Conservation (phyloP, 768 basidiomycete genomes). For the Termitomyces sp. region DNA sequence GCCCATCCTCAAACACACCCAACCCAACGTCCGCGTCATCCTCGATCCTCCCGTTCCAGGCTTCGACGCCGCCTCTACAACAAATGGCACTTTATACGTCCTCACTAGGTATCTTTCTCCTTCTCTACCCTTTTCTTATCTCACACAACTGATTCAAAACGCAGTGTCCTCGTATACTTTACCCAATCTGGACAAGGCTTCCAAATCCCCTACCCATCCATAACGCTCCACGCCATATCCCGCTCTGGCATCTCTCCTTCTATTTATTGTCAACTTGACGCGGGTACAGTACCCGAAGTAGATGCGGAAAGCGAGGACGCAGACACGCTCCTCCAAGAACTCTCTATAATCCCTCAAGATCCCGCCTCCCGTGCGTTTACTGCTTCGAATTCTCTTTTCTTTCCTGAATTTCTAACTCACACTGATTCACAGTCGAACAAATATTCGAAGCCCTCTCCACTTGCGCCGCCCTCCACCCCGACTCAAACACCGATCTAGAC, state of each 20-base stretch:
- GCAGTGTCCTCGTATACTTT: no score
- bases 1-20: conserved; percentile 71
- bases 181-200: conserved; percentile 69
- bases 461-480: conserved; percentile 85
- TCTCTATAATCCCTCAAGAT: conserved; percentile 68
- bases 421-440: no score
- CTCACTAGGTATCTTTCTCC: conserved; percentile 53
- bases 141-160: conserved; percentile 29
- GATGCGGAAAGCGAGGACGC: conserved; percentile 26
- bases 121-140: conserved; percentile 32
- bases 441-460: conserved; percentile 74
- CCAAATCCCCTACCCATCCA: conserved; percentile 86
- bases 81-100: conserved; percentile 72
- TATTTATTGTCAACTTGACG: conserved; percentile 96
- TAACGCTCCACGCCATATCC: conserved; percentile 93
- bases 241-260: conserved; percentile 62
- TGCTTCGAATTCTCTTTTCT: neutral
- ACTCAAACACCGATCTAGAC: conserved; percentile 41
- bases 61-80: conserved; percentile 40
- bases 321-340: conserved; percentile 64
- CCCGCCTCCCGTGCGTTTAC: conserved; percentile 52
- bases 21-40: conserved; percentile 63
- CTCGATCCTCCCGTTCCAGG: conserved; percentile 60
- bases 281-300: conserved; percentile 33
- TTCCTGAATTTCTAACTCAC: no score